These are phyloP conservation scores for Talaromyces islandicus DNA, from an alignment of 2,329 filamentous ascomycete species.

Conservation along the genomic window DNA sequence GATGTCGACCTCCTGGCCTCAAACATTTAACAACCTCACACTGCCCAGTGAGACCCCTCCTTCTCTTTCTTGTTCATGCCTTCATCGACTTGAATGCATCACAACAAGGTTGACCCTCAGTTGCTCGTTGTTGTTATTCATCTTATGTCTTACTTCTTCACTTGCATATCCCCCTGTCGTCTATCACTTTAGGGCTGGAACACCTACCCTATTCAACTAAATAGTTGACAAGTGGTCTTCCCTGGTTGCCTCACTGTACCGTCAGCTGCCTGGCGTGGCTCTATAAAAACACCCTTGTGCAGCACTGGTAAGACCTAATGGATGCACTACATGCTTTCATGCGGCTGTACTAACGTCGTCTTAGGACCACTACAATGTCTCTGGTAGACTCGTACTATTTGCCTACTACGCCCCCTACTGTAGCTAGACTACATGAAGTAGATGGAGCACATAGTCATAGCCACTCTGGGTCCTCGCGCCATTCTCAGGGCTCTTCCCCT, in stretches of 20 bases:
- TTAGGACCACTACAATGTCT: conserved; percentile 25
- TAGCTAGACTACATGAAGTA: conserved; percentile 27
- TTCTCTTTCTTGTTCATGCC: conserved; percentile 5
- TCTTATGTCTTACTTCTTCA: conserved; percentile 9
- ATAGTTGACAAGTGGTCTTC: background rate
- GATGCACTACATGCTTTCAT: background rate
- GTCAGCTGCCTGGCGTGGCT: background rate
- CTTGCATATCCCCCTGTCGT: background rate
- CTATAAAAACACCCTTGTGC: background rate
- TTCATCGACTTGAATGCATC: background rate
- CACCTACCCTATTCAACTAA: background rate
- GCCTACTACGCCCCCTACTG: conserved; percentile 39
- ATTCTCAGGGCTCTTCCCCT: conserved; percentile 62
- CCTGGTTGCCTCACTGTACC: background rate
- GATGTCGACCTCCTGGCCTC: conserved; percentile 16
- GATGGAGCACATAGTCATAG: conserved; percentile 51
- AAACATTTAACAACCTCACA: conserved; percentile 36
- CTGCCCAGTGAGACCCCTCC: conserved; percentile 19
- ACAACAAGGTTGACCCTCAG: background rate
- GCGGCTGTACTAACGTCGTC: background rate
- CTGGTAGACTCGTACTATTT: conserved; percentile 37
- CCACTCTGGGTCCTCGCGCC: conserved; percentile 59
- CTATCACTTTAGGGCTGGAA: background rate
- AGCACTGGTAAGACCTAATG: background rate
- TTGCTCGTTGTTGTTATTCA: conserved; percentile 5